Evolutionary conservation across 306 rosid species (phyloP), one percentile per base, ranked within the genome.

Genomic region (Delonix regia): DNA sequence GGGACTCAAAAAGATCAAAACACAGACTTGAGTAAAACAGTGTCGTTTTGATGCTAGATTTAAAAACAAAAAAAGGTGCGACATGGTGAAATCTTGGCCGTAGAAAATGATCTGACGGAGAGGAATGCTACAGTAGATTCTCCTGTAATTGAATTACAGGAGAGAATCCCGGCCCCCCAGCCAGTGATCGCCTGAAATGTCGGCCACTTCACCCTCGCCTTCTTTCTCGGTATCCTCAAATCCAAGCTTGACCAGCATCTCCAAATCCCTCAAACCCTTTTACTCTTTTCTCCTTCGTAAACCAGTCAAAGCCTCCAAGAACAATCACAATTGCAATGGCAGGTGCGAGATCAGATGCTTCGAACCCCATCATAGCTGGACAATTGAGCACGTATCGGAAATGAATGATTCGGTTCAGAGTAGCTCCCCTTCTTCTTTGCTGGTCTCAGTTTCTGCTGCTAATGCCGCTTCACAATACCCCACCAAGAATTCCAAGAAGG

Each of bases 261-360:
- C 64, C 59, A 85, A 80, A 67, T 45, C 39, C 59, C 78, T 75
- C 49, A 78, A 47, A 48, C 71, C 38, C 81, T 72, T 77, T 34
- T 74, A 69, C 67, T 47, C 81, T 71, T 74, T 56, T 12, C 48
- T 68, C 67, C 82, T 47, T 78, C 78, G 42, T 15, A 63, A 53
- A 36, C 53, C 65, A 14, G 4, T 67, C 81, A 83, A 72, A 73
- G 2, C 69, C 75, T 71, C 15, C 19, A 82, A 72, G 75, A 72
- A 66, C 77, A 69, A 57, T 22, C n/a, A 70, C 74, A 63, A n/a
- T 9, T 22, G 71, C 47, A 63, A n/a, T 9, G 16, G 71, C 47
- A 73, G 85, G 78, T 86, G 96, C 74, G 91, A 94, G 68, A 67
- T 86, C 91, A 87, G 79, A 83, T 83, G 92, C 82, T 89, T 82